These are phyloP conservation scores for Neonothopanus nambi DNA, from an alignment of 1,284 basidiomycete species.

Conservation along the genomic window DNA sequence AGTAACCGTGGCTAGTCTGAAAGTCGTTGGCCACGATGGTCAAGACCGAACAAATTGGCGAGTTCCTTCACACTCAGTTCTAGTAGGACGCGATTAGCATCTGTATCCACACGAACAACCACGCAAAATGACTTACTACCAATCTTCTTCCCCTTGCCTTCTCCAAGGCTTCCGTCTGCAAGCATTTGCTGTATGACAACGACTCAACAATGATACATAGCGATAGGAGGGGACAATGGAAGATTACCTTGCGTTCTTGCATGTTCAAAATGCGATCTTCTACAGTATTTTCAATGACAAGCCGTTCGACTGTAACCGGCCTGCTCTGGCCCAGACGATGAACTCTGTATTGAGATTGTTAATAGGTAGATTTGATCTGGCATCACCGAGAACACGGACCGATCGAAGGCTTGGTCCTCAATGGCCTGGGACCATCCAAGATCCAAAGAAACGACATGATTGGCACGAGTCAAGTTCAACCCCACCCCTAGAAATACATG, in stretches of 20 bases:
- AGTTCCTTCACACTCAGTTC: constrained; percentile 44
- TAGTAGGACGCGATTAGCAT: constrained; percentile 17
- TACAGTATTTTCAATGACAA: constrained; percentile 57
- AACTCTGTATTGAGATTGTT: constrained; percentile 36
- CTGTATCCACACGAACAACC: background rate
- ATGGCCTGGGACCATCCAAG: constrained; percentile 62
- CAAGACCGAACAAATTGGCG: constrained; percentile 47
- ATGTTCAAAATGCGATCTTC: constrained; percentile 60
- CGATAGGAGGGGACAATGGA: background rate
- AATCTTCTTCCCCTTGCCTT: constrained; percentile 57
- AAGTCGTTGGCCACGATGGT: constrained; percentile 37
- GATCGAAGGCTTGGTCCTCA: constrained; percentile 55
- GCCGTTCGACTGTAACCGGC: constrained; percentile 56
- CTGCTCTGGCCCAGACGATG: constrained; percentile 57
- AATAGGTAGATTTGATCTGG: constrained; percentile 7
- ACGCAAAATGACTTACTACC: constrained; percentile 43
- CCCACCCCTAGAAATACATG: constrained; percentile 39
- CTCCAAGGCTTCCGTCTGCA: constrained; percentile 60
- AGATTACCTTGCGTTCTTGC: constrained; percentile 53
- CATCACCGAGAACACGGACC: constrained; percentile 19
- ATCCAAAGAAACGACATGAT: constrained; percentile 63
- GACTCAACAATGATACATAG: background rate
- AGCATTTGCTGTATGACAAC: constrained; percentile 39
- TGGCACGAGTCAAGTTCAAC: constrained; percentile 60
- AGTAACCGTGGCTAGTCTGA: background rate